Percentiles rank a stretch among this genome's conserved stretches.
phyloP scores from a whole-genome alignment of 1,284 basidiomycete genomes.

The Meripilus lineatus region DNA sequence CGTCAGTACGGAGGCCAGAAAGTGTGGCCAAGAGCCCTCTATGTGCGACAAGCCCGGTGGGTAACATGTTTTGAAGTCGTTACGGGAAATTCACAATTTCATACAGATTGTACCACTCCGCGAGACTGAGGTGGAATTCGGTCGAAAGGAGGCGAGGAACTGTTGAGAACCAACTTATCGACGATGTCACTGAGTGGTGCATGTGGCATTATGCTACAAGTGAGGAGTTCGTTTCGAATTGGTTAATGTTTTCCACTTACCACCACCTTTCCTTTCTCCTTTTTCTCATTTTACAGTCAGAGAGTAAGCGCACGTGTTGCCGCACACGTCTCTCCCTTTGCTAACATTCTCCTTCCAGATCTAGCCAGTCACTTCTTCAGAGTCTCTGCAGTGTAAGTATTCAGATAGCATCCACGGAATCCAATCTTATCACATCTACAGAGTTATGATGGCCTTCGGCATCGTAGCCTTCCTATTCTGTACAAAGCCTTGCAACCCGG shows the following conservation, averaged over 20 bases:
- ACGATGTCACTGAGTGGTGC: constrained; percentile 80
- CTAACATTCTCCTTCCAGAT: constrained; percentile 27
- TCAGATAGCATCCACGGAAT: background rate
- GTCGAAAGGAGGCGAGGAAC: constrained; percentile 67
- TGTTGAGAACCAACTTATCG: constrained; percentile 74
- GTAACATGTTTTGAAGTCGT: constrained; percentile 9
- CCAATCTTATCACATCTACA: constrained; percentile 20
- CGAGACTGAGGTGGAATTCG: constrained; percentile 67
- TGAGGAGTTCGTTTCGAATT: constrained; percentile 25
- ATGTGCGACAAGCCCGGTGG: constrained; percentile 60
- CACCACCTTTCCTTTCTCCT: background rate
- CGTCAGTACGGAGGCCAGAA: constrained; percentile 67
- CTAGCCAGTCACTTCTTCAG: constrained; percentile 58
- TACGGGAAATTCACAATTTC: background rate
- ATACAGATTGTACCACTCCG: constrained; percentile 57
- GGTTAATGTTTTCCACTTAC: background rate
- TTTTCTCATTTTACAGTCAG: constrained; percentile 36
- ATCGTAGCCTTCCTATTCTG: constrained; percentile 59
- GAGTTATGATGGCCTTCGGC: constrained; percentile 76
- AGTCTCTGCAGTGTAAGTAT: constrained; percentile 46
- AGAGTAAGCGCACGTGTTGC: constrained; percentile 43
- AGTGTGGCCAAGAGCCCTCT: constrained; percentile 65
- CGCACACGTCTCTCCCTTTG: constrained; percentile 2
- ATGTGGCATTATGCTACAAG: constrained; percentile 77
- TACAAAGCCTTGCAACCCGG: constrained; percentile 71